Evolutionary conservation across 2,329 filamentous ascomycete species (phyloP), one percentile per base, ranked within the genome.

Genomic region (Orbilia oligospora): DNA sequence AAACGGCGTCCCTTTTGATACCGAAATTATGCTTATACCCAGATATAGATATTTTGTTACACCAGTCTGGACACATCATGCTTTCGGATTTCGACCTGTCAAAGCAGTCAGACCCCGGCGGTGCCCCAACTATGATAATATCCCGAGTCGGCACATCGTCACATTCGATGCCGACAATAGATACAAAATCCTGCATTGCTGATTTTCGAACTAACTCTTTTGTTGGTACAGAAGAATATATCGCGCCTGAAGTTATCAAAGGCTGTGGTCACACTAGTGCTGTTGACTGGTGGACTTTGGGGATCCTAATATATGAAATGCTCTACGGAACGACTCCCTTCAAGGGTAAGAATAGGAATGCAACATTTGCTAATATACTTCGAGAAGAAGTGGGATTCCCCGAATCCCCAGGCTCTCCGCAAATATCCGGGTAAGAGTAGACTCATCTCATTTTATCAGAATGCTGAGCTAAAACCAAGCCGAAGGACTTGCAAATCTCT

Each of bases 1-100:
- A 33, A 30, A n/a, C 24, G 14, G 33, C 27, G 44, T 44, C 18
- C 51, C 36, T 3, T 36, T n/a, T 41, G 58, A n/a, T 20, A 16
- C 5, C 18, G n/a, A 30, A 8, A 2, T 12, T 30, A 3, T 66
- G 41, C 73, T 82, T 69, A 82, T 86, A 88, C 83, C 88, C 81
- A 24, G 24, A 4, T 44, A 5, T 81, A 97, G 94, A 99, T 83
- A 99, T 99, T 81, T 88, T 99, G 14, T 90, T 99, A 22, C 96
- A 99, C 84, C 96, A 99, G 85, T 98, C 96, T n/a, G 96, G 96
- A 16, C 96, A 99, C 85, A 99, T 99, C 82, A 99, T 99, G 96
- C 89, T 99, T 84, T 98, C 96, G 79, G 96, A 99, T 86, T 99
- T 99, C 85, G 96, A 99, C 85, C 86, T 99, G 80, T 97, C 94